Evolutionary conservation across 441 rosid genomes (phyloP), one percentile per base, ranked within the genome.

Genomic region (Macaranga tanarius): DNA sequence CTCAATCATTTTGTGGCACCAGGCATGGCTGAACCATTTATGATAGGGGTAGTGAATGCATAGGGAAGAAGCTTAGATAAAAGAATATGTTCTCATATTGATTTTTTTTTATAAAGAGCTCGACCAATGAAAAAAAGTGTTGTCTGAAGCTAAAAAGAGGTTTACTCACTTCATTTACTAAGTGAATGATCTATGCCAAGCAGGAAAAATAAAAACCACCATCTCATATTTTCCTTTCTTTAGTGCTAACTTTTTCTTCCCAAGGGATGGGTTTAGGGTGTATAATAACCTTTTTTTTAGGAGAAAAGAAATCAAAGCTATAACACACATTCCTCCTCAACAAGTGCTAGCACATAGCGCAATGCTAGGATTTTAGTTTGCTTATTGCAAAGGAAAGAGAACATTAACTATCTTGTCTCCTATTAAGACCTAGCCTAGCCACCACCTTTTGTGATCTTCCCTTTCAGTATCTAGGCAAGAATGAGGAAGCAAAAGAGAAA

Each of bases 191-290:
- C 62, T 59, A 25, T 40, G 17, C 40, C 25, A 25, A 12, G 6
- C 62, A 9, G 40, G 62, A 60, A 60, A 42, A 60, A 60, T 9
- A 60, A 60, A 60, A 60, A 60, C 44, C 44, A 60, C 64, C 64
- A 60, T 60, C 64, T 60, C 64, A 17, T 11, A n/a, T 23, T 56
- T 56, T 56, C 60, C 26, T 56, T 56, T 20, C 60, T 56, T 56
- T 28, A 28, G 60, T 56, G 60, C 26, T 56, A 56, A 19, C 64
- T 62, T 38, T 20, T 38, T 31, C 12, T 19, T 34, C 38, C 23
- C 12, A 34, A 62, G 65, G 62, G 62, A 25, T 58, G 62, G 62
- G 19, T 19, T 58, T 25, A 40, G 62, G 62, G 62, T 58, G 62
- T 58, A 58, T 58, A 58, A 54, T 54, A 54, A 54, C 57, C 57